These are phyloP conservation scores for Exophiala viscosa DNA, from an alignment of 2,329 filamentous ascomycete species.

Conservation along the genomic window DNA sequence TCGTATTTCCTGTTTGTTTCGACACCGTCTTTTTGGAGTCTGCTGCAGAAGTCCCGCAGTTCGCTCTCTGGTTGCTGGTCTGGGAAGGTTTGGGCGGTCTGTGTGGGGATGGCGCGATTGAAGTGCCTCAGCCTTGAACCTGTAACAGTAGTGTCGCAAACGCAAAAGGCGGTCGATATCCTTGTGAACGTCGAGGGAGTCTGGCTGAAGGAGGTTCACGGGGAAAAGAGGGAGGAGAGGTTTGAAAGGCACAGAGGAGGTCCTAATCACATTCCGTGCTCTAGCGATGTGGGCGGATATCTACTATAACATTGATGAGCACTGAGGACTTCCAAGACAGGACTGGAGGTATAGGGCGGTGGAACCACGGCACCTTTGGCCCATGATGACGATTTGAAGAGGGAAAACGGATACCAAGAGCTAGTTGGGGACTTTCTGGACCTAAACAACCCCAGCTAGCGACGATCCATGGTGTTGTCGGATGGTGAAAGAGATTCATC, in stretches of 20 bases:
- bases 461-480: not conserved
- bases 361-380: slow-evolving; percentile 1
- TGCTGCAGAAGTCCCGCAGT: no score
- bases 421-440: not conserved
- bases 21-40: no score
- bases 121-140: no score
- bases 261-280: not conserved
- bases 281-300: not conserved
- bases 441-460: not conserved
- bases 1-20: no score
- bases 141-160: no score
- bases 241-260: not conserved
- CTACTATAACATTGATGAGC: not conserved
- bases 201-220: no score
- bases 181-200: no score
- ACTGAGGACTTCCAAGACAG: not conserved
- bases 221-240: no score
- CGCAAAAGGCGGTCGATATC: no score
- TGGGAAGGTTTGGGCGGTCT: no score
- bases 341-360: slow-evolving; percentile 2
- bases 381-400: slow-evolving; percentile 1
- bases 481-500: not conserved
- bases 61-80: no score
- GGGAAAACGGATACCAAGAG: not conserved
- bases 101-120: no score